Conservation (phyloP, 1,284 basidiomycete species). For the Volvariella volvacea region DNA sequence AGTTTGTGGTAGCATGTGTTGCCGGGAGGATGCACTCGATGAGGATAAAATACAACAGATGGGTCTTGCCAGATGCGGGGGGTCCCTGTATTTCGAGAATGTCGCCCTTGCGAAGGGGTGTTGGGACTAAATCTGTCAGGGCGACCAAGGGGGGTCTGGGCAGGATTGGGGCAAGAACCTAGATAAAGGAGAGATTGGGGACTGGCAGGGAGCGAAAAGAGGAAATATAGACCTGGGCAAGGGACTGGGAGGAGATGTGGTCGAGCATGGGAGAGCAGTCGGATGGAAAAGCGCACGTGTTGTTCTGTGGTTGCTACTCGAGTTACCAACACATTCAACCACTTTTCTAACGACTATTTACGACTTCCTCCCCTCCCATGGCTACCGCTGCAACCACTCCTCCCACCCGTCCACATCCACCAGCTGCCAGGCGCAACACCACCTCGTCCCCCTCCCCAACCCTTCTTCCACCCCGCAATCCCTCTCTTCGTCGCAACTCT, state of each 20-base stretch:
- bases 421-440: conserved; percentile 28
- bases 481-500: conserved; percentile 36
- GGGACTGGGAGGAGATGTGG: conserved; percentile 26
- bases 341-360: background rate
- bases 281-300: background rate
- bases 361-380: conserved; percentile 16
- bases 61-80: conserved; percentile 67
- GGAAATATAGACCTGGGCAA: conserved; percentile 15
- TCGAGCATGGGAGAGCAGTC: conserved; percentile 19
- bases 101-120: conserved; percentile 37
- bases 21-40: conserved; percentile 54
- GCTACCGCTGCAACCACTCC: conserved; percentile 22
- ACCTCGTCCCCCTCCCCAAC: conserved; percentile 39
- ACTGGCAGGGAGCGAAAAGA: conserved; percentile 2
- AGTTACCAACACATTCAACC: too few relatives aligned
- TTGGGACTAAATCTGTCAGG: conserved; percentile 16
- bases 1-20: conserved; percentile 17
- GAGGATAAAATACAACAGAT: conserved; percentile 60
- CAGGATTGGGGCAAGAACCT: conserved; percentile 11
- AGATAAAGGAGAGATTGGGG: background rate
- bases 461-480: conserved; percentile 39
- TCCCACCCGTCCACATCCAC: conserved; percentile 18
- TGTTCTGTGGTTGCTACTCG: too few relatives aligned
- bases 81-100: conserved; percentile 73
- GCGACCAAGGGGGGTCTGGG: conserved; percentile 27